Evolutionary conservation across 2,329 filamentous ascomycete genomes (phyloP).

Genomic region (Calonectria pauciramosa): DNA sequence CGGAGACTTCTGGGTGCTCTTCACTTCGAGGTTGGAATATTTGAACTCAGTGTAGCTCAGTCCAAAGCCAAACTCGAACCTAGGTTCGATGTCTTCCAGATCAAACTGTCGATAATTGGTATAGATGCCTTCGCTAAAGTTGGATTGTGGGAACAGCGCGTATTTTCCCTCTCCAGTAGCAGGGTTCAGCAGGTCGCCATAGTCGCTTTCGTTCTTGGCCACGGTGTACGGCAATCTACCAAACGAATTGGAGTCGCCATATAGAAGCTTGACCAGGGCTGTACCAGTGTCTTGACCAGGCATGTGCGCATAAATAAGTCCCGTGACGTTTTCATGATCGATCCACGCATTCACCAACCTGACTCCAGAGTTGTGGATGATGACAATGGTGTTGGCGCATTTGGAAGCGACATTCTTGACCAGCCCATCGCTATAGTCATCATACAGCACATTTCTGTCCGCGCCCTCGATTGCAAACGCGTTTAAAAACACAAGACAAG

Average conservation of each 20-base stretch:
- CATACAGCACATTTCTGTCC: not conserved
- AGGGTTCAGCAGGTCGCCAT: not conserved
- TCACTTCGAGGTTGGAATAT: not conserved
- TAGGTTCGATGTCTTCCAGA: not conserved
- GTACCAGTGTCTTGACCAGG: not conserved
- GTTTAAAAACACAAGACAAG: conserved; percentile 7
- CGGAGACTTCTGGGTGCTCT: not conserved
- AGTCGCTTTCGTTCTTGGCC: not conserved
- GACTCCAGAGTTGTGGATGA: not conserved
- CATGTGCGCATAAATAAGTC: not conserved
- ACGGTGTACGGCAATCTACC: not conserved
- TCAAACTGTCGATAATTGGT: conserved; percentile 10
- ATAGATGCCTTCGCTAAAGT: not conserved
- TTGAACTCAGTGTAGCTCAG: conserved; percentile 5
- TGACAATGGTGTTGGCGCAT: conserved; percentile 3
- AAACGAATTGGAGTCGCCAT: not conserved
- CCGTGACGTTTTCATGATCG: not conserved
- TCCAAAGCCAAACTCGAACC: conserved; percentile 6
- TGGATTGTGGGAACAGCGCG: not conserved
- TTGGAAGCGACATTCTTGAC: not conserved
- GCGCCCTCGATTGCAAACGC: conserved; percentile 8
- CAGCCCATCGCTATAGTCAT: conserved; percentile 11
- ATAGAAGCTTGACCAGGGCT: not conserved
- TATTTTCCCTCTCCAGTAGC: not conserved
- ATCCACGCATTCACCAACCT: not conserved